Evolutionary conservation across 495 filamentous ascomycete genomes (phyloP), one percentile per base, ranked within the genome.

Genomic region (Neurospora sp.): DNA sequence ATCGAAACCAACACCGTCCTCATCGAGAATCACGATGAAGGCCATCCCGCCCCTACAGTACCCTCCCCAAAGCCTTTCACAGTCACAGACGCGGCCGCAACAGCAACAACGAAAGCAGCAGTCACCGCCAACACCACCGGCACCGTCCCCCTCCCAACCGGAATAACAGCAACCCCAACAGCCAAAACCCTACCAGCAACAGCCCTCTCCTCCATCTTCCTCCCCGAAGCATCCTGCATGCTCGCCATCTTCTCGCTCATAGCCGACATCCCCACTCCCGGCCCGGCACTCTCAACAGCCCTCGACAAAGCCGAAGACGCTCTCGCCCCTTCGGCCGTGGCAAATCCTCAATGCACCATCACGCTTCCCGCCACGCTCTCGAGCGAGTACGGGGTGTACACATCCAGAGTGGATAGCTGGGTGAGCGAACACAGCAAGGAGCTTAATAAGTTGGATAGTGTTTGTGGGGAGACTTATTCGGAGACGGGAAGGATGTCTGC

Each of bases 221-320:
- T 6, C 6, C 54, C 27, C 23, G 69, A 42, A 20, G 69, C 74
- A 4, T 70, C 39, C 46, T 77, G 75, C 71, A 14, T 74, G 39
- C 1, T 46, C 3, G 70, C 74, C 39, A 72, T 82, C 23, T 20
- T 66, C 27, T 74, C 75, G 41, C 38, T 74, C 39, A 23, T 62
- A 39, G 38, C 35, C 16, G 46, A 72, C 16, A 20, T 75, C 39
- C 79, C 79, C 44, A 79, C 76, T 0, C 72, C 75, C n/a, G 71
- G 76, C 18, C 44, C 77, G 1, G 75, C 31, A 14, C 1, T 76
- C 5, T 62, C 54, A 4, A 31, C 54, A 16, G 54, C 54, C 23
- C 3, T 38, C 14, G 9, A 20, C 38, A 72, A 54, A 27, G 46
- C 41, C 72, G 12, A 31, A 6, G 11, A 9, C 27, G 12, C 54